Evolutionary conservation across 1,139 yeast genomes (phyloP).

Genomic region (Scheffersomyces quercinus): DNA sequence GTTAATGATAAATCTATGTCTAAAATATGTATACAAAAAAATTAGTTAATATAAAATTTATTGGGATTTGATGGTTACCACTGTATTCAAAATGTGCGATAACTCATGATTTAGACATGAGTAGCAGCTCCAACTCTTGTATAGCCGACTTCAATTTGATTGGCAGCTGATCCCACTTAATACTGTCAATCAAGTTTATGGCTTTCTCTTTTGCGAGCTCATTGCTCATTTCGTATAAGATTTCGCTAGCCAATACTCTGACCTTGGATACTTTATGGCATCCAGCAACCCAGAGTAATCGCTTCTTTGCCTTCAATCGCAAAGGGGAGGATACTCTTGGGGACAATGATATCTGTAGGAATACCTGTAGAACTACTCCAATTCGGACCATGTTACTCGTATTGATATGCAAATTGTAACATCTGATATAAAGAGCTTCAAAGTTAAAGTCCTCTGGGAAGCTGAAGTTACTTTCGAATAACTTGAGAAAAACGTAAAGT

Average conservation of each 20-base stretch:
- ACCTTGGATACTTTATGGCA: constrained; percentile 31
- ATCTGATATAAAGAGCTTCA: constrained; percentile 46
- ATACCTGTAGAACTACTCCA: constrained; percentile 33
- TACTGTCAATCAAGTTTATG: constrained; percentile 10
- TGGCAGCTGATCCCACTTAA: constrained; percentile 22
- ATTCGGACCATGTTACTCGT: constrained; percentile 38
- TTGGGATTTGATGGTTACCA: too few relatives aligned
- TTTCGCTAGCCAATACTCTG: constrained; percentile 32
- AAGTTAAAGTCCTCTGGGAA: constrained; percentile 37
- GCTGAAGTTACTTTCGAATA: constrained; percentile 38
- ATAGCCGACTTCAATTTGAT: constrained; percentile 3
- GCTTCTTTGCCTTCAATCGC: constrained; percentile 17
- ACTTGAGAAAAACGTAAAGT: constrained; percentile 34
- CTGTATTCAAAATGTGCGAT: too few relatives aligned
- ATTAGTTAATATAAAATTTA: too few relatives aligned
- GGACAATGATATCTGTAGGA: constrained; percentile 29
- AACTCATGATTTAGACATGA: too few relatives aligned
- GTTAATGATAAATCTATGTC: background rate
- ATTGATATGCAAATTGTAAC: constrained; percentile 58
- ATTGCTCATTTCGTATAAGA: constrained; percentile 31
- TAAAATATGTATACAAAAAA: background rate
- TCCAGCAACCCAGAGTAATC: constrained; percentile 31
- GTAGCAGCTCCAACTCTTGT: background rate
- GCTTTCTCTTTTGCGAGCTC: constrained; percentile 6
- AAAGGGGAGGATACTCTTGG: constrained; percentile 4